Conservation (phyloP, 139 green algal genomes). For the Picochlorum sp. region DNA sequence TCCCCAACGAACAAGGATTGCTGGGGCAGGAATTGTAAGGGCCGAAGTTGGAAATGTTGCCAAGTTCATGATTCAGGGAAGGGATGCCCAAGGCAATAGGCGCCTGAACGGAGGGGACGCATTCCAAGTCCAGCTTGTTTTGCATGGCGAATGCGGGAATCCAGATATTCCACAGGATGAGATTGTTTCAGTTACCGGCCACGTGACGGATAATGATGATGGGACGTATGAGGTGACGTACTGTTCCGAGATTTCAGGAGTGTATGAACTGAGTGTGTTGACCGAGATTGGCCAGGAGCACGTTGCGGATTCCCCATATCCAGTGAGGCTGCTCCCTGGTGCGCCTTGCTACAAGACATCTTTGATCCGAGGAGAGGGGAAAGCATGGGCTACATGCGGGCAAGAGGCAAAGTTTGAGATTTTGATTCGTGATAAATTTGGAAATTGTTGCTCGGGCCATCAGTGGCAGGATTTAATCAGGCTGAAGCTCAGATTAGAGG, state of each 20-base stretch:
- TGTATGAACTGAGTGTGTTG: conserved; percentile 43
- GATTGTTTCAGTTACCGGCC: conserved; percentile 13
- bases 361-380: conserved; percentile 28
- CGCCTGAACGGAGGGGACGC: conserved; percentile 63
- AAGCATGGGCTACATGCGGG: conserved; percentile 10
- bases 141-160: background rate
- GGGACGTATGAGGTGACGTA: conserved; percentile 61
- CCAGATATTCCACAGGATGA: background rate
- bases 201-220: conserved; percentile 54
- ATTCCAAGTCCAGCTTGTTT: conserved; percentile 42
- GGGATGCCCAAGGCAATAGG: conserved; percentile 55
- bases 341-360: conserved; percentile 22
- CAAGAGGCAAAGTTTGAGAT: conserved; percentile 21
- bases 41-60: conserved; percentile 40
- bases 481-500: background rate
- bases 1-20: conserved; percentile 29
- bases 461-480: background rate
- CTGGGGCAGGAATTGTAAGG: conserved; percentile 36
- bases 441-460: conserved; percentile 23
- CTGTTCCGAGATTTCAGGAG: conserved; percentile 23
- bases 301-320: conserved; percentile 60
- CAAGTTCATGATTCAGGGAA: conserved; percentile 43
- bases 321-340: conserved; percentile 34
- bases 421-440: conserved; percentile 26
- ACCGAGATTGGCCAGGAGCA: conserved; percentile 19